Base-by-base conservation (phyloP, 2,329 filamentous ascomycete genomes). In the Coleophoma eucalyptorum region DNA sequence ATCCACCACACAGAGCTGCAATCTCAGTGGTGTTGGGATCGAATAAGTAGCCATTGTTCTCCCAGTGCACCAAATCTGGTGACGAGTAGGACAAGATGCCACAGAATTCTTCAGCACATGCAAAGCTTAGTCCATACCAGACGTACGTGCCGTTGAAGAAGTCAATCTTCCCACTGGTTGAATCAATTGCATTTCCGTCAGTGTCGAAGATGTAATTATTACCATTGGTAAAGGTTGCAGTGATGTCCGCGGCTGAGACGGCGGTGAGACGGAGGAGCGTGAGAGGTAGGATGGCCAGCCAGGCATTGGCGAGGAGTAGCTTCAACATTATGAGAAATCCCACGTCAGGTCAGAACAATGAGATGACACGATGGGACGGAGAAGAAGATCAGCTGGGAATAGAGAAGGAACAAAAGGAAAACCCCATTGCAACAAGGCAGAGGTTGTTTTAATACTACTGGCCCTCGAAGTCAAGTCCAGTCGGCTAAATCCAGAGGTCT, bases 101-200 rank as follows among this genome's bases (percentile, higher is more conserved):
- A 33, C 58, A 62, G 42, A 62, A 61, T 2, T n/a, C 49, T 18
- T 50, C 12, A 0, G 55, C 56, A 32, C 58, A 62, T 6, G 51
- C 55, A 19, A 52, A 52, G 4, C 50, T 48, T 1, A 61, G 21
- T 10, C 57, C 59, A 38, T 62, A 62, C 59, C 54, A 62, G 13
- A 62, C 35, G 34, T 58, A 58, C 11, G 50, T 43, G 16, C 56
- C 56, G 16, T 51, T 50, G 5, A 62, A 48, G 18, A 49, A 58
- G 40, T 60, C 60, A 8, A 62, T 58, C 45, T 62, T 61, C 13
- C 54, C 60, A 11, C 55, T 58, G 49, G 55, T 56, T 10, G 57
- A 48, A 40, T 61, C 58, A 18, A 62, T 58, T 19, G 56, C 55
- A 43, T 60, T 58, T 3, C 60, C 57, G 33, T 61, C 50, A 5